phyloP scores from a whole-genome alignment of 306 rosid genomes.

The Adenanthera pavonina region DNA sequence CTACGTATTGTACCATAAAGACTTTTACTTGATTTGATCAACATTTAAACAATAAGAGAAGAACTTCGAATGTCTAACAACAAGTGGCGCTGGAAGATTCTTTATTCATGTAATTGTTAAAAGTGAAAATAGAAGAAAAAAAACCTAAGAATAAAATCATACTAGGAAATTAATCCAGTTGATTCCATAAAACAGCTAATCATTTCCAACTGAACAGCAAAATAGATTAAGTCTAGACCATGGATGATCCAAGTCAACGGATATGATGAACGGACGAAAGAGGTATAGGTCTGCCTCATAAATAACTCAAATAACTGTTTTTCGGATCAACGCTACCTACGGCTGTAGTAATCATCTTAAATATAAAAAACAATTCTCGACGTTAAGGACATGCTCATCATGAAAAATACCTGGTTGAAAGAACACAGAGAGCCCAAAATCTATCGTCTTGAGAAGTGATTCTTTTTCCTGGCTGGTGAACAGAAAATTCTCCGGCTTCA shows the following conservation, averaged over 20 bases:
- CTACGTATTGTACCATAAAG: neutral
- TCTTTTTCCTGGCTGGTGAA: conserved; percentile 64
- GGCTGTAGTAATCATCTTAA: neutral
- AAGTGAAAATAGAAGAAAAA: neutral
- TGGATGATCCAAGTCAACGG: neutral
- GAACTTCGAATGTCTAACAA: neutral
- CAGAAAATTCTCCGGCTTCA: conserved; percentile 74
- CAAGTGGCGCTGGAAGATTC: neutral
- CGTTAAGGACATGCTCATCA: neutral
- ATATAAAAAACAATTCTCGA: neutral
- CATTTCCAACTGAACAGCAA: neutral
- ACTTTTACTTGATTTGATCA: neutral
- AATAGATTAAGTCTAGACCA: neutral
- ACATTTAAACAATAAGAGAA: neutral
- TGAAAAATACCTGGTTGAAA: conserved; percentile 60
- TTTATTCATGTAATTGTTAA: neutral
- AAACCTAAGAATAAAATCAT: neutral
- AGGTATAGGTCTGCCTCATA: neutral
- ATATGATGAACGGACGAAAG: neutral
- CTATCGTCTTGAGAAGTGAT: conserved; percentile 65
- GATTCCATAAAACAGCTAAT: neutral
- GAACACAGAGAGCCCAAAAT: conserved; percentile 73
- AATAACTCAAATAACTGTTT: no score
- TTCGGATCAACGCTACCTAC: neutral
- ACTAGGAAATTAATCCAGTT: neutral